These are phyloP conservation scores for Tricladium varicosporioides DNA, from an alignment of 2,329 filamentous ascomycete species.

Conservation along the genomic window DNA sequence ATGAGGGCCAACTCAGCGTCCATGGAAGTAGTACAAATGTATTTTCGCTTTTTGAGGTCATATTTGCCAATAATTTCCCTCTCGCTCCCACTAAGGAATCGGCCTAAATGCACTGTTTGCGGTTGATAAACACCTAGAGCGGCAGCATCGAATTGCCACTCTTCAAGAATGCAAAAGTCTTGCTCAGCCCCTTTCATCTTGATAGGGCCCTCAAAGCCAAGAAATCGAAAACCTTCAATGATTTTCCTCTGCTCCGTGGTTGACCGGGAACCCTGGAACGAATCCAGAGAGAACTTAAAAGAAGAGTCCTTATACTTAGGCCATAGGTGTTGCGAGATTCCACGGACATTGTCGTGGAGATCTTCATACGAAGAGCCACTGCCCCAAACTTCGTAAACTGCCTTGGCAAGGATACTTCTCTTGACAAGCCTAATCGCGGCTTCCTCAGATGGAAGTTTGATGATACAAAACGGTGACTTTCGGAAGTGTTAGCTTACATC, in stretches of 20 bases:
- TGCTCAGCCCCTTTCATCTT: slow-evolving; percentile 70
- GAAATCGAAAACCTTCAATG: slow-evolving; percentile 78
- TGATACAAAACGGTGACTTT: slow-evolving; percentile 83
- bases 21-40: slow-evolving; percentile 97
- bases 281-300: slow-evolving; percentile 83
- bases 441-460: slow-evolving; percentile 63
- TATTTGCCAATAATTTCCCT: slow-evolving; percentile 70
- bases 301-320: slow-evolving; percentile 58
- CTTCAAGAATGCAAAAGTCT: slow-evolving; percentile 78
- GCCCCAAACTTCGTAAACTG: slow-evolving; percentile 89
- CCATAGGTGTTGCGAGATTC: slow-evolving; percentile 64
- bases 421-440: slow-evolving; percentile 66
- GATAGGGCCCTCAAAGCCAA: slow-evolving; percentile 77
- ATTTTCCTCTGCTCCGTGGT: slow-evolving; percentile 64
- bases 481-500: too few relatives aligned
- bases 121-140: slow-evolving; percentile 51
- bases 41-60: slow-evolving; percentile 87
- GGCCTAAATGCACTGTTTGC: slow-evolving; percentile 66
- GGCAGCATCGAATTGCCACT: slow-evolving; percentile 61
- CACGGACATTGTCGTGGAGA: slow-evolving; percentile 65
- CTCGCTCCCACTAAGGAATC: slow-evolving; percentile 64
- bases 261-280: slow-evolving; percentile 72
- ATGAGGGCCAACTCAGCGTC: slow-evolving; percentile 89
- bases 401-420: slow-evolving; percentile 78
- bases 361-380: slow-evolving; percentile 62